These are phyloP conservation scores for Xanthoconium separans DNA, from an alignment of 1,284 basidiomycete genomes.

Conservation along the genomic window DNA sequence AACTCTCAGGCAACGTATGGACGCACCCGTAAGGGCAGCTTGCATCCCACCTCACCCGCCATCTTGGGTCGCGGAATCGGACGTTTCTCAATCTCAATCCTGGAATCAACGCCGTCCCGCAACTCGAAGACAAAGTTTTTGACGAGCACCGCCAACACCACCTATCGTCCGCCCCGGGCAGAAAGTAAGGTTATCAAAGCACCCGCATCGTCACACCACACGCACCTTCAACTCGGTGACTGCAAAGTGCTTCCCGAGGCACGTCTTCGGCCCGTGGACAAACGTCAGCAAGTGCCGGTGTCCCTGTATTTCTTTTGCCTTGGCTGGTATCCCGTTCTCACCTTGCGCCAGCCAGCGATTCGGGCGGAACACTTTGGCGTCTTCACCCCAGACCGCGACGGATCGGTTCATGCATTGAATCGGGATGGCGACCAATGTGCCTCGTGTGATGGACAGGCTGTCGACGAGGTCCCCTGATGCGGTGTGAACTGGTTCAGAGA, in stretches of 20 bases:
- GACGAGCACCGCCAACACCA: constrained; percentile 20
- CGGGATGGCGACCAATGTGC: constrained; percentile 41
- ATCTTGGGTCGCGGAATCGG: constrained; percentile 20
- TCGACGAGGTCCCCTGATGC: constrained; percentile 37
- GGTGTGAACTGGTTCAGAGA: constrained; percentile 30
- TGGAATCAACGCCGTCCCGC: constrained; percentile 17
- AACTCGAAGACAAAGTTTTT: constrained; percentile 24
- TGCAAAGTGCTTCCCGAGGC: constrained; percentile 43
- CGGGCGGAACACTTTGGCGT: constrained; percentile 39
- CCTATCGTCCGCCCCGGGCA: constrained; percentile 2
- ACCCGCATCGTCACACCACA: no score
- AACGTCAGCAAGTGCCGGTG: constrained; percentile 43
- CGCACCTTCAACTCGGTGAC: constrained; percentile 48
- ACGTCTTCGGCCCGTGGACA: constrained; percentile 39
- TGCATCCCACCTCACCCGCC: constrained; percentile 22
- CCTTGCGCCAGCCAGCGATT: constrained; percentile 36
- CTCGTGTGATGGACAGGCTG: constrained; percentile 43
- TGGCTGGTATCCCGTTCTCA: constrained; percentile 17
- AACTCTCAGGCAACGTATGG: background rate
- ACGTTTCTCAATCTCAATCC: constrained; percentile 18
- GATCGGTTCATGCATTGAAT: constrained; percentile 47
- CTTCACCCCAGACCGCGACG: constrained; percentile 44
- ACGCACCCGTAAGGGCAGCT: constrained; percentile 21
- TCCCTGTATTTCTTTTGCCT: constrained; percentile 40
- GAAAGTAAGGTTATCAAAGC: background rate